Evolutionary conservation across 2,329 filamentous ascomycete species (phyloP).

Genomic region (Magnaporthales sp.): DNA sequence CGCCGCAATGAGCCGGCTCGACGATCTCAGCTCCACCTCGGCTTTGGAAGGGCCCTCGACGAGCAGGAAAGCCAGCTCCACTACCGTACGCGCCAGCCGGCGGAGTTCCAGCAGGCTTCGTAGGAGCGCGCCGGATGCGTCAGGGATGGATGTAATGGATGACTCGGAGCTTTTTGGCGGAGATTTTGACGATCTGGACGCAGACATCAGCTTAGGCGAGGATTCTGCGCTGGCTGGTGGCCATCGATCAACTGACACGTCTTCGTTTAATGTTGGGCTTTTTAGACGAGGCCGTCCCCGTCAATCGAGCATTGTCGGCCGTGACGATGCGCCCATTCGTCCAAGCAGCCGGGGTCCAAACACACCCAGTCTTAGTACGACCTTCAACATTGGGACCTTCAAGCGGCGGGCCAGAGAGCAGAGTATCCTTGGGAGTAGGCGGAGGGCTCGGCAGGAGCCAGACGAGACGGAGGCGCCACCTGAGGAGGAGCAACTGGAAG

Average conservation of each 20-base stretch:
- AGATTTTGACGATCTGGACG: constrained; percentile 27
- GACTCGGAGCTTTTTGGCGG: constrained; percentile 38
- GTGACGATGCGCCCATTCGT: constrained; percentile 41
- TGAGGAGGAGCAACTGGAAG: constrained; percentile 13
- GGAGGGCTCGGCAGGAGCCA: constrained; percentile 24
- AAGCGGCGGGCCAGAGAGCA: constrained; percentile 49
- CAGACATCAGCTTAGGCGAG: constrained; percentile 25
- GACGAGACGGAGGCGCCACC: constrained; percentile 11
- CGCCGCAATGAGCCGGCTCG: constrained; percentile 26
- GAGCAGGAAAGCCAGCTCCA: constrained; percentile 11
- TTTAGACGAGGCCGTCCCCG: constrained; percentile 36
- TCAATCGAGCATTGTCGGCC: constrained; percentile 41
- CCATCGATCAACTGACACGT: constrained; percentile 32
- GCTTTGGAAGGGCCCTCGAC: constrained; percentile 7
- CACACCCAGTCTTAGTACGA: constrained; percentile 38
- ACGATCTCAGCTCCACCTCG: constrained; percentile 21
- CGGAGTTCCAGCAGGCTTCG: constrained; percentile 23
- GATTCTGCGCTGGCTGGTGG: constrained; percentile 17
- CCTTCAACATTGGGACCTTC: constrained; percentile 49
- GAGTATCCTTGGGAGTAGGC: constrained; percentile 49
- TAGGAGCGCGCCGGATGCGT: constrained; percentile 25
- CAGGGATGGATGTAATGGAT: constrained; percentile 36
- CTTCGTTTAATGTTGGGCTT: constrained; percentile 35
- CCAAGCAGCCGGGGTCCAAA: constrained; percentile 41
- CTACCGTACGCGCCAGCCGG: constrained; percentile 25